Percentiles rank a stretch among this genome's conserved stretches.
These are phyloP conservation scores for Phytophthora hibernalis DNA, from an alignment of 352 stramenopile species.

Conservation along the genomic window DNA sequence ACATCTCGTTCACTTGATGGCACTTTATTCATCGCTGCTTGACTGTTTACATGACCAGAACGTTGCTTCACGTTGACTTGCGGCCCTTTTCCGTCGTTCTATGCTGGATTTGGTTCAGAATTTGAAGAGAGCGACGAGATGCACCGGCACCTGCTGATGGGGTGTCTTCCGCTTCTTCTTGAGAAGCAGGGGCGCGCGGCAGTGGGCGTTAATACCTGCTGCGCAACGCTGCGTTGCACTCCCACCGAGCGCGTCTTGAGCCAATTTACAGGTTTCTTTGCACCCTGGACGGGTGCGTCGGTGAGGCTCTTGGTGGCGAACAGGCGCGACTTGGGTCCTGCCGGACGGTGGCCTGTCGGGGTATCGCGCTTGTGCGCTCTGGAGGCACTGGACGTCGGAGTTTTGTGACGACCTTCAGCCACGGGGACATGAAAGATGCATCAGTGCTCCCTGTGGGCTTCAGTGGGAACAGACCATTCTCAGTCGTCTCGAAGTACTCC, in stretches of 20 bases:
- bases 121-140: conserved; percentile 79
- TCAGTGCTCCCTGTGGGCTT: conserved; percentile 55
- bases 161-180: conserved; percentile 72
- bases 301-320: conserved; percentile 59
- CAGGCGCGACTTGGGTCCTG: conserved; percentile 42
- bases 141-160: conserved; percentile 53
- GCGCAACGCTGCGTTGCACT: conserved; percentile 21
- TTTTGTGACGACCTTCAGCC: conserved; percentile 46
- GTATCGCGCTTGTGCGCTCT: conserved; percentile 66
- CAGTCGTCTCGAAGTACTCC: conserved; percentile 78
- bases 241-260: conserved; percentile 77
- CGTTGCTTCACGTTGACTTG: conserved; percentile 42
- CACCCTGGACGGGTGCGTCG: conserved; percentile 28
- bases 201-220: conserved; percentile 50
- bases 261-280: conserved; percentile 79
- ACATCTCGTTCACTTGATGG: conserved; percentile 4
- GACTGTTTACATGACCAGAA: conserved; percentile 4
- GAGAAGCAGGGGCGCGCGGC: conserved; percentile 38
- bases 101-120: conserved; percentile 85
- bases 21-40: conserved; percentile 19
- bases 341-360: conserved; percentile 40
- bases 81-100: conserved; percentile 50
- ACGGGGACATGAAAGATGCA: conserved; percentile 64
- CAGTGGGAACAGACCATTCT: conserved; percentile 81
- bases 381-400: conserved; percentile 56